A percentile compares a stretch with the other conserved stretches of the same genome.
Evolutionary conservation across 2,329 filamentous ascomycete species (phyloP).

Genomic region (Arachnomyces sp.): DNA sequence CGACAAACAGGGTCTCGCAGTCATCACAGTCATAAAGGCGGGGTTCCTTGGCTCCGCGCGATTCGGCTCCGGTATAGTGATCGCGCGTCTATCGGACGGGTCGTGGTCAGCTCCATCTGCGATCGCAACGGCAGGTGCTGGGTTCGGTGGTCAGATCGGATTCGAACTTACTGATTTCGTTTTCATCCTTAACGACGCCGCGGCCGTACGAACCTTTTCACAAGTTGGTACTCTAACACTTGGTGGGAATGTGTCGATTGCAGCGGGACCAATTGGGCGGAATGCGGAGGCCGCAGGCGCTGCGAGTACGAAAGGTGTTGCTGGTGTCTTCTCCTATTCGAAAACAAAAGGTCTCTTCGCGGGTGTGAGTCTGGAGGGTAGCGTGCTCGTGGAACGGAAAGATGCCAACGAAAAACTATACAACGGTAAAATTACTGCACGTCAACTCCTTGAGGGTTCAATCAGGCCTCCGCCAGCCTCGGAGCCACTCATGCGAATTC

Average conservation of each 20-base stretch:
- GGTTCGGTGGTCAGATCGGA: slow-evolving; percentile 45
- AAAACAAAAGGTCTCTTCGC: slow-evolving; percentile 98
- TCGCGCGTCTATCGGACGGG: slow-evolving; percentile 42
- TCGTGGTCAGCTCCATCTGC: slow-evolving; percentile 45
- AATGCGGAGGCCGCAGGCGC: slow-evolving; percentile 95
- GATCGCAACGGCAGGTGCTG: slow-evolving; percentile 42
- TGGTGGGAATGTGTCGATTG: slow-evolving; percentile 92
- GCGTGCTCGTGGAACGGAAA: slow-evolving; percentile 84
- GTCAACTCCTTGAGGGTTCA: slow-evolving; percentile 70
- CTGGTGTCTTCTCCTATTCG: slow-evolving; percentile 91
- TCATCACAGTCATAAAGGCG: slow-evolving; percentile 44
- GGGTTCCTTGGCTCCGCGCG: slow-evolving; percentile 45
- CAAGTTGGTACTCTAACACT: slow-evolving; percentile 86
- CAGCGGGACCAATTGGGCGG: slow-evolving; percentile 84
- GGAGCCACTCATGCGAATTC: slow-evolving; percentile 72
- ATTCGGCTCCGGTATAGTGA: slow-evolving; percentile 43
- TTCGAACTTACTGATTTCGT: slow-evolving; percentile 63
- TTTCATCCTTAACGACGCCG: slow-evolving; percentile 91
- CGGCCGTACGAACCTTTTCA: slow-evolving; percentile 86
- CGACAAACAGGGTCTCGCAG: slow-evolving; percentile 37
- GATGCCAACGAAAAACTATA: slow-evolving; percentile 98
- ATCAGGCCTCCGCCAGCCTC: slow-evolving; percentile 74
- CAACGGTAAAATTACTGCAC: slow-evolving; percentile 70
- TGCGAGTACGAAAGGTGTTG: slow-evolving; percentile 79
- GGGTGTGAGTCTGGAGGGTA: slow-evolving; percentile 88